phyloP scores from a whole-genome alignment of 352 stramenopile genomes.

The Pythium vanterpoolii region DNA sequence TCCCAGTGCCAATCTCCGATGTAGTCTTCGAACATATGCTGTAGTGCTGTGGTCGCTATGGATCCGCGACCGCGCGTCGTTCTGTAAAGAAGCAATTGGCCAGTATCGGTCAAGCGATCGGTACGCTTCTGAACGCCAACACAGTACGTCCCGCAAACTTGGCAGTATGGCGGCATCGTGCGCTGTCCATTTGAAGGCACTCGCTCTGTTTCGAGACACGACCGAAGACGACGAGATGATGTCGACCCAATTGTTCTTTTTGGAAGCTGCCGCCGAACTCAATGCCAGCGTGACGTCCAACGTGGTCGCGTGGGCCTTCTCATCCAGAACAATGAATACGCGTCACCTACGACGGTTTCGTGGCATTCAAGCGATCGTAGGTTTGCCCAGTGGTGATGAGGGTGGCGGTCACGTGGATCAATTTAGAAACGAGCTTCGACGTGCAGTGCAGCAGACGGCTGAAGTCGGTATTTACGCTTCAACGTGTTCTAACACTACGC shows the following conservation, averaged over 20 bases:
- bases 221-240: constrained; percentile 28
- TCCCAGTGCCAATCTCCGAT: constrained; percentile 2
- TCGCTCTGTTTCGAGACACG: constrained; percentile 17
- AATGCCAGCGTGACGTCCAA: neutral
- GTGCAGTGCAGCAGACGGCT: neutral
- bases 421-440: neutral
- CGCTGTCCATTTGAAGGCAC: constrained; percentile 36
- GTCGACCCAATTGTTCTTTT: constrained; percentile 31
- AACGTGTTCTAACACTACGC: neutral
- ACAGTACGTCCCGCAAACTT: neutral
- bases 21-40: constrained; percentile 30
- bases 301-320: constrained; percentile 15
- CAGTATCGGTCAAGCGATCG: neutral
- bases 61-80: constrained; percentile 34
- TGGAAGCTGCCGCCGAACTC: constrained; percentile 25
- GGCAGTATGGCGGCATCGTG: constrained; percentile 29
- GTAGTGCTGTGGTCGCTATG: constrained; percentile 37
- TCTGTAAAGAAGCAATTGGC: constrained; percentile 21
- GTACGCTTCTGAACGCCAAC: neutral
- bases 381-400: neutral
- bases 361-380: neutral
- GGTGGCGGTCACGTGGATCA: neutral
- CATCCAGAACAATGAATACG: neutral
- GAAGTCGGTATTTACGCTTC: too few relatives aligned
- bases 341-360: constrained; percentile 13